phyloP scores from a whole-genome alignment of 371 early-diverging fungal genomes.

The Cokeromyces recurvatus region DNA sequence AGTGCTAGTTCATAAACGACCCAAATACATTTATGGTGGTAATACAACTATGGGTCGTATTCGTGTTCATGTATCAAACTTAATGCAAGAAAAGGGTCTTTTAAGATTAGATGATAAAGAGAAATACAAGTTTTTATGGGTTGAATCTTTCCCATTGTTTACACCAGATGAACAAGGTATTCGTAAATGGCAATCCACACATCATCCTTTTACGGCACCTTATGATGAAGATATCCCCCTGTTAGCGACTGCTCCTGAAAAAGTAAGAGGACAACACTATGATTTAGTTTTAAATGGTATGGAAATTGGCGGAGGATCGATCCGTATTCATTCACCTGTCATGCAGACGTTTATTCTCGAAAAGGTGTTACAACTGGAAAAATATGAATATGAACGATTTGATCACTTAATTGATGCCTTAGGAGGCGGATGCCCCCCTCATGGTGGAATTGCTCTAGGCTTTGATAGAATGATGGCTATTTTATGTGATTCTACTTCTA shows the following conservation, averaged over 20 bases:
- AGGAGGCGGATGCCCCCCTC: slow-evolving; percentile 86
- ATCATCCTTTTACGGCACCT: slow-evolving; percentile 93
- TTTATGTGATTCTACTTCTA: slow-evolving; percentile 65
- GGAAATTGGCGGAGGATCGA: slow-evolving; percentile 91
- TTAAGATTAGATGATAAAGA: slow-evolving; percentile 37
- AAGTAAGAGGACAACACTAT: slow-evolving; percentile 82
- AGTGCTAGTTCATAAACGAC: slow-evolving; percentile 56
- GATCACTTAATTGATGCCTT: slow-evolving; percentile 81
- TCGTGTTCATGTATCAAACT: slow-evolving; percentile 54
- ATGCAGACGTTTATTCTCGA: slow-evolving; percentile 75
- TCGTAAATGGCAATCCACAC: slow-evolving; percentile 63
- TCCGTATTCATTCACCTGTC: slow-evolving; percentile 80
- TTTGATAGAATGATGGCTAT: slow-evolving; percentile 84
- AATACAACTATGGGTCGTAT: slow-evolving; percentile 76
- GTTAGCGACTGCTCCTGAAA: slow-evolving; percentile 57
- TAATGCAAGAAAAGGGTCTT: slow-evolving; percentile 55
- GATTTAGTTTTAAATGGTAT: slow-evolving; percentile 89
- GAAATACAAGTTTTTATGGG: slow-evolving; percentile 76
- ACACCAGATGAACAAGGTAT: slow-evolving; percentile 57
- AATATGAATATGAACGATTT: slow-evolving; percentile 59
- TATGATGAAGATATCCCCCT: slow-evolving; percentile 60
- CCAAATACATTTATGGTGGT: slow-evolving; percentile 57
- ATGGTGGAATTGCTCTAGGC: slow-evolving; percentile 87
- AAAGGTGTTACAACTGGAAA: slow-evolving; percentile 55
- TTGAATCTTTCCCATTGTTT: slow-evolving; percentile 87